phyloP scores from a whole-genome alignment of 2,329 filamentous ascomycete species.

The Penicillium glabrum region DNA sequence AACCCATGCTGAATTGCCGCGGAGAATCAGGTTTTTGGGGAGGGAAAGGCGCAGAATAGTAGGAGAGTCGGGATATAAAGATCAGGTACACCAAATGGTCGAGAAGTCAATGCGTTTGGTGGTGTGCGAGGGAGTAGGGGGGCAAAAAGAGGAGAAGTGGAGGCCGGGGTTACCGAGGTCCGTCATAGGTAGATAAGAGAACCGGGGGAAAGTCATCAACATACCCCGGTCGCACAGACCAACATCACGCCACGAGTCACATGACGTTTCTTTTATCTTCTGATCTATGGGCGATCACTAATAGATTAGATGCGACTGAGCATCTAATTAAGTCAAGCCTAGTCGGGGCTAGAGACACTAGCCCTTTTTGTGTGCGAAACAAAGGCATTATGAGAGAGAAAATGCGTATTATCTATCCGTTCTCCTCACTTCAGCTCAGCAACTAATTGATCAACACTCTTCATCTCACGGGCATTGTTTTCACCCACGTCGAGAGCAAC shows the following conservation, averaged over 20 bases:
- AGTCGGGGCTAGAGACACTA: no score
- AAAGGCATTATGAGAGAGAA: background rate
- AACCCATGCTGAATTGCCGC: constrained; percentile 31
- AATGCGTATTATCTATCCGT: background rate
- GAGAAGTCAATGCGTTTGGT: background rate
- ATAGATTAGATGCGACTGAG: background rate
- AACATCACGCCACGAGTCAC: background rate
- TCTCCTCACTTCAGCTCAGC: constrained; percentile 11
- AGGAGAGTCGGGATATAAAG: background rate
- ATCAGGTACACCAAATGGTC: no score
- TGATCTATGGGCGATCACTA: background rate
- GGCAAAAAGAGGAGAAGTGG: background rate
- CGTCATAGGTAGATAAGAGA: background rate
- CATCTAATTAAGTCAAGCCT: no score
- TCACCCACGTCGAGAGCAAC: constrained; percentile 71
- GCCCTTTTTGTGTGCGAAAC: no score
- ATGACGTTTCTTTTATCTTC: background rate
- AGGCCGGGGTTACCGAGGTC: background rate
- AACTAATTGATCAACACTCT: constrained; percentile 53
- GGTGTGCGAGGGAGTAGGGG: background rate
- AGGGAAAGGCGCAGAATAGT: constrained; percentile 4
- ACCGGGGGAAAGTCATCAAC: background rate
- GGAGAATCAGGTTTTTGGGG: constrained; percentile 5
- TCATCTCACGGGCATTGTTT: constrained; percentile 53
- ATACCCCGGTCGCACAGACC: background rate